phyloP scores from a whole-genome alignment of 2,329 filamentous ascomycete genomes.

The Aspergillus hortae region DNA sequence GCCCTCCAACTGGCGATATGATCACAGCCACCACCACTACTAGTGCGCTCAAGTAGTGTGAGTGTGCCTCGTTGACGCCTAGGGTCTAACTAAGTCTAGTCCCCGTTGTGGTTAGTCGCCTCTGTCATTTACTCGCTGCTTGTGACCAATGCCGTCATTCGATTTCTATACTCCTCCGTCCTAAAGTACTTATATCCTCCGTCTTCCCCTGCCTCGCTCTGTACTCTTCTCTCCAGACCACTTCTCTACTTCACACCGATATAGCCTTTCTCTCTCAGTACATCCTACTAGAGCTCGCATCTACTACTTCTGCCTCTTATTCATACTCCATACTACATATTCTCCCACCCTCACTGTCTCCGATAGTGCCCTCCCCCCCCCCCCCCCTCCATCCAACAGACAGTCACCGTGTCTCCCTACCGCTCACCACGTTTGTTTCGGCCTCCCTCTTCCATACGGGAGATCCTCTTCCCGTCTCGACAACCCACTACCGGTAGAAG shows the following conservation, averaged over 20 bases:
- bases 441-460: constrained; percentile 19
- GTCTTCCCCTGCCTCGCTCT: neutral
- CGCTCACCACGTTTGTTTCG: constrained; percentile 9
- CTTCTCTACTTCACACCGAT: no score
- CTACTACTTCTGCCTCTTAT: neutral
- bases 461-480: constrained; percentile 16
- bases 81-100: neutral
- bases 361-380: neutral
- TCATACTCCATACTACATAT: neutral
- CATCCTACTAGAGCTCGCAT: neutral
- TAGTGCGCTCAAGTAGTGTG: neutral
- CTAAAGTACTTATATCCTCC: neutral
- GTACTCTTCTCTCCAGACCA: neutral
- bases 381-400: neutral
- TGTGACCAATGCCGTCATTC: neutral
- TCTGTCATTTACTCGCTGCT: no score
- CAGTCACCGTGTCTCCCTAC: constrained; percentile 29
- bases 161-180: neutral
- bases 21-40: neutral
- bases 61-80: neutral
- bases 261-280: no score
- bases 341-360: neutral
- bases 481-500: constrained; percentile 11
- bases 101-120: no score
- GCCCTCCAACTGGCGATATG: neutral